Conservation (phyloP, 345 rosid species). For the Sonneratia alba region DNA sequence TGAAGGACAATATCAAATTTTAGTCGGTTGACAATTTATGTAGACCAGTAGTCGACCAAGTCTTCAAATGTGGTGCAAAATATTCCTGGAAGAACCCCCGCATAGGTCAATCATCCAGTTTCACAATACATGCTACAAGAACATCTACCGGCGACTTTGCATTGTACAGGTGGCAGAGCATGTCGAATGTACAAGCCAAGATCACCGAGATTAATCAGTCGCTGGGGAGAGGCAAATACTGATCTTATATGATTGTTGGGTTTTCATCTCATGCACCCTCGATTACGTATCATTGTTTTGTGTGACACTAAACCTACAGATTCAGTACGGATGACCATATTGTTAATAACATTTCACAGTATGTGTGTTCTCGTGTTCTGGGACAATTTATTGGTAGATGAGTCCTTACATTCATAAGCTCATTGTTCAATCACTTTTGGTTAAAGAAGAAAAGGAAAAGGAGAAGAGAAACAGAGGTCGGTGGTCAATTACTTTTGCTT, state of each 20-base stretch:
- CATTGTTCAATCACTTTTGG: too few relatives aligned
- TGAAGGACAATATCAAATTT: constrained; percentile 69
- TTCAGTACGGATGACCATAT: too few relatives aligned
- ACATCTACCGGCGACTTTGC: not conserved
- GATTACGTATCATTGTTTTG: not conserved
- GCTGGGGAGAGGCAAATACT: not conserved
- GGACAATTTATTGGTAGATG: too few relatives aligned
- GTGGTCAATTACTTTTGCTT: too few relatives aligned
- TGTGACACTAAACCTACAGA: not conserved
- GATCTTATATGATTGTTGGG: not conserved
- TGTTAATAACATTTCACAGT: too few relatives aligned
- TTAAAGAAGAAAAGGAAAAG: too few relatives aligned
- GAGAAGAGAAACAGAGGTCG: too few relatives aligned
- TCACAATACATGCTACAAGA: not conserved
- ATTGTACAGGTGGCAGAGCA: not conserved
- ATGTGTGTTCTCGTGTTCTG: too few relatives aligned
- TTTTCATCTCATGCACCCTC: not conserved
- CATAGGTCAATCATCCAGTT: not conserved
- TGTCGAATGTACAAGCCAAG: not conserved
- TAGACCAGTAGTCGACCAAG: not conserved
- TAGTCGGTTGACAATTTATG: not conserved
- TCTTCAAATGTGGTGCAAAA: not conserved
- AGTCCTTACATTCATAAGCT: too few relatives aligned
- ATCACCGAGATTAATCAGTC: not conserved
- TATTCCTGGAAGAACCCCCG: not conserved